These are phyloP conservation scores for Schizophyllum amplum DNA, from an alignment of 1,284 basidiomycete species.

Conservation along the genomic window DNA sequence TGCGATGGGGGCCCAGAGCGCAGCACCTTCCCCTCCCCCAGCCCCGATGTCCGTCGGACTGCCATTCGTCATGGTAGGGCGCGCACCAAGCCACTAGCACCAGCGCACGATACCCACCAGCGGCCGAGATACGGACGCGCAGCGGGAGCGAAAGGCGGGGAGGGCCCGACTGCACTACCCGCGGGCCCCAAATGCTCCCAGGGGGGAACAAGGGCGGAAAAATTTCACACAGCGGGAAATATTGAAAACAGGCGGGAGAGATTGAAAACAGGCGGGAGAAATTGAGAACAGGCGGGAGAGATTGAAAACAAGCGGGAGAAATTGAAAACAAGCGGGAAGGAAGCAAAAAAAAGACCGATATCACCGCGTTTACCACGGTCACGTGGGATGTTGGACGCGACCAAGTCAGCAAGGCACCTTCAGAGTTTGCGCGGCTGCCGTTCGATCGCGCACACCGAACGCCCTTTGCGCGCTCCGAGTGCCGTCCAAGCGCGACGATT, in stretches of 20 bases:
- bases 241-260: neutral
- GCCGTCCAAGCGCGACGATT: too few relatives aligned
- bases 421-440: neutral
- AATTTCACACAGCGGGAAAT: too few relatives aligned
- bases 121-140: neutral
- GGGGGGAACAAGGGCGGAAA: too few relatives aligned
- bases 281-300: neutral
- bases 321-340: neutral
- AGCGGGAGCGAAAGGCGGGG: neutral
- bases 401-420: neutral
- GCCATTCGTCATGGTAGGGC: neutral
- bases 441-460: too few relatives aligned
- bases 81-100: neutral
- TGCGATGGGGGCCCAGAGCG: neutral
- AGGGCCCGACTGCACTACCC: too few relatives aligned
- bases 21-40: neutral
- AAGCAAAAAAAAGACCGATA: neutral
- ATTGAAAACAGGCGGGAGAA: neutral
- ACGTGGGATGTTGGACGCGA: neutral
- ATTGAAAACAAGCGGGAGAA: neutral
- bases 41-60: neutral
- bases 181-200: neutral
- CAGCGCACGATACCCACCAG: neutral
- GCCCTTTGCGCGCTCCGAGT: too few relatives aligned
- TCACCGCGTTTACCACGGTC: neutral